Evolutionary conservation across 768 basidiomycete species (phyloP), one percentile per base, ranked within the genome.

Genomic region (Coprinopsis strossmayeri): DNA sequence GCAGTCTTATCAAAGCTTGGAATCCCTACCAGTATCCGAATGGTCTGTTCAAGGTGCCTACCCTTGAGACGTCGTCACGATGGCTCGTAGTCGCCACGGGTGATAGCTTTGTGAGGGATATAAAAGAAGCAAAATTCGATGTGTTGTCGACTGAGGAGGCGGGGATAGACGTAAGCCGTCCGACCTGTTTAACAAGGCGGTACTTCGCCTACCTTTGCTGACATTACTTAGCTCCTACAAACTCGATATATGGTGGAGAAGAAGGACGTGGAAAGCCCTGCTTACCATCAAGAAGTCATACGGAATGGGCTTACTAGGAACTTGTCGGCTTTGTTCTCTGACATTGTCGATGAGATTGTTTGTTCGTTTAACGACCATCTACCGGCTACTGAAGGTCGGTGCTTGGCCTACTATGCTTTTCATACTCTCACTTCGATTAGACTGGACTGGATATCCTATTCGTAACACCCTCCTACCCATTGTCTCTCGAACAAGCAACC

Each of bases 321-420:
- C 34, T 49, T 73, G 7, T 59, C 57, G 17, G 54, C 54, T 3
- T 54, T 64, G 18, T 66, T 72, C 48, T 60, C 66, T 12, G 64
- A 61, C 4, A 41, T 82, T 11, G 64, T 61, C 1, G 74, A 81
- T 23, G 82, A 83, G 49, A 57, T 80, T 21, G 52, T 63, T 11
- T 49, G 57, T 2, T 64, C 77, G 2, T 69, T 79, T 48, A 55
- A 55, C 0, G 73, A 75, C 2, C 51, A 61, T 18, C 63, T 81
- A 24, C 62, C 65, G 11, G 3, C 28, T n/a, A 20, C 54, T n/a
- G 34, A 52, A 40, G 50, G 54, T 48, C 41, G 34, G 32, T 32
- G 41, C n/a, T 43, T 28, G n/a, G 23, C 24, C n/a, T 25, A 13
- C 20, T n/a, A 48, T 3, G 10, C 3, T n/a, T 35, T 32, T 45